Evolutionary conservation across 1,284 basidiomycete species (phyloP).

Genomic region (Cystobasidium slooffiae): DNA sequence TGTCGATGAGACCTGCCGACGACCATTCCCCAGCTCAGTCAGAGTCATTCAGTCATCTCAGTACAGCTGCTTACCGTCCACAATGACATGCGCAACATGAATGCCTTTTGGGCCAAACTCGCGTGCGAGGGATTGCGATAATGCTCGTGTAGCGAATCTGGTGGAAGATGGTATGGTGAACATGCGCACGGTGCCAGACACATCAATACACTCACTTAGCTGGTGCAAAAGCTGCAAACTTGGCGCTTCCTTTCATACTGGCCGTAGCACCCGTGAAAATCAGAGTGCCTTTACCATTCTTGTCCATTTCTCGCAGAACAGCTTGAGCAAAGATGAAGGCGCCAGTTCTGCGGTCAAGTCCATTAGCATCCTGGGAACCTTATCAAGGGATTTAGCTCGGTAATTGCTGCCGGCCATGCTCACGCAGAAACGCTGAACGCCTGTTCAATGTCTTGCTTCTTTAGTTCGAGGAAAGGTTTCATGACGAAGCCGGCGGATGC

Average conservation of each 20-base stretch:
- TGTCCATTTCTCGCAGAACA: constrained; percentile 19
- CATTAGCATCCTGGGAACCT: neutral
- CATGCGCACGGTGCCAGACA: neutral
- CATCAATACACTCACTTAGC: constrained; percentile 20
- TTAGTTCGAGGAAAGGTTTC: constrained; percentile 32
- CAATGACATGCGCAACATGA: constrained; percentile 43
- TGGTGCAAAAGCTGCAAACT: constrained; percentile 41
- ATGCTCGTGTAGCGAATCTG: constrained; percentile 42
- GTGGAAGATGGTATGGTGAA: neutral
- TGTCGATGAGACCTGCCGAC: constrained; percentile 23
- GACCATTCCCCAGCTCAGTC: neutral
- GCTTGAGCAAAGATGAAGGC: constrained; percentile 43
- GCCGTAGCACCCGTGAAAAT: constrained; percentile 43
- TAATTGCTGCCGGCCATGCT: neutral
- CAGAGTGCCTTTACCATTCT: constrained; percentile 25
- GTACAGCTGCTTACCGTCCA: constrained; percentile 38
- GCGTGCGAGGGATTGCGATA: constrained; percentile 41
- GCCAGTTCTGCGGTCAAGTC: neutral
- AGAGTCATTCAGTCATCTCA: neutral
- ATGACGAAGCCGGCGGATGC: constrained; percentile 29
- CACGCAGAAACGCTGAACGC: constrained; percentile 38
- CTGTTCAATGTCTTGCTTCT: constrained; percentile 24
- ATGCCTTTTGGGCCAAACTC: constrained; percentile 45
- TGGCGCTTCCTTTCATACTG: constrained; percentile 32
- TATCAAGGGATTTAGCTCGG: neutral